phyloP scores from a whole-genome alignment of 306 rosid species.

The Vachellia pachyceras region DNA sequence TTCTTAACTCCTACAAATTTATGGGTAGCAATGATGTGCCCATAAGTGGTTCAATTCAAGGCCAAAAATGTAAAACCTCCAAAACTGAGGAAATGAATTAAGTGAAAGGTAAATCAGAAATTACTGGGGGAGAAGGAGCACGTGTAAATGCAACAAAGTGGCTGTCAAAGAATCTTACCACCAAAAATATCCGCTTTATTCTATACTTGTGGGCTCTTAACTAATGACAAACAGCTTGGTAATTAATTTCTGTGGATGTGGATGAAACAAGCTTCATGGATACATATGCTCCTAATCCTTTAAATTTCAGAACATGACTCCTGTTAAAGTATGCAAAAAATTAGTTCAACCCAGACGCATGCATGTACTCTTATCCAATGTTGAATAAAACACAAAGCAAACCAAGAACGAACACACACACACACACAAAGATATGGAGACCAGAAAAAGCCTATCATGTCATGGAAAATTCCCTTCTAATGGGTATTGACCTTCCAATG shows the following conservation, averaged over 20 bases:
- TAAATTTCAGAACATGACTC: slow-evolving; percentile 35
- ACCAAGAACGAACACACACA: too few relatives aligned
- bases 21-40: slow-evolving; percentile 27
- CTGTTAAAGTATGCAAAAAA: slow-evolving; percentile 36
- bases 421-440: too few relatives aligned
- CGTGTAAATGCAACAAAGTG: not conserved
- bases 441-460: too few relatives aligned
- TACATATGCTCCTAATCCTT: slow-evolving; percentile 22
- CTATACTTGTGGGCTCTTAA: not conserved
- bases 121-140: not conserved
- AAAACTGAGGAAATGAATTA: slow-evolving; percentile 31
- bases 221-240: slow-evolving; percentile 33
- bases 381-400: too few relatives aligned
- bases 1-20: slow-evolving; percentile 32
- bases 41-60: slow-evolving; percentile 30
- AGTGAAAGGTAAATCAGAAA: slow-evolving; percentile 24
- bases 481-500: not conserved
- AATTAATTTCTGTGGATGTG: slow-evolving; percentile 16
- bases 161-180: not conserved
- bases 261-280: slow-evolving; percentile 28
- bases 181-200: not conserved
- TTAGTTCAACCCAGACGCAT: too few relatives aligned
- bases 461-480: too few relatives aligned
- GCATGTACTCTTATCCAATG: too few relatives aligned
- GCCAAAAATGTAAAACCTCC: slow-evolving; percentile 14